These are phyloP conservation scores for Mycena venus DNA, from an alignment of 768 basidiomycete genomes.

Conservation along the genomic window DNA sequence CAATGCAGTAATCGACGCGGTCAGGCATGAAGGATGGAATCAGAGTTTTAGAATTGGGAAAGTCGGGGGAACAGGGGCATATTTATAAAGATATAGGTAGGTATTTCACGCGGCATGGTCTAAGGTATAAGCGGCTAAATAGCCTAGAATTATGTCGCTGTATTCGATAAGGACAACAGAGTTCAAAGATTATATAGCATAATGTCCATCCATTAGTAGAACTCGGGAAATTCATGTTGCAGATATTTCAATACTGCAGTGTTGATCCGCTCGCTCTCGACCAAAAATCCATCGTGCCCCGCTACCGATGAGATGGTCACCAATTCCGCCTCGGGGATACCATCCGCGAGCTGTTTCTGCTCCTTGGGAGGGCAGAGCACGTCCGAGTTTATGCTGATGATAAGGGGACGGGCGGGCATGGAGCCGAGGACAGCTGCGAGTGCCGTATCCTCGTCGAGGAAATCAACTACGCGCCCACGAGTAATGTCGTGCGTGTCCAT, in stretches of 20 bases:
- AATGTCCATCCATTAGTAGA: slow-evolving; percentile 64
- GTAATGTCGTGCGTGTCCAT: slow-evolving; percentile 95
- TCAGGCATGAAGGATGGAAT: no score
- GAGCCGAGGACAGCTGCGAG: slow-evolving; percentile 71
- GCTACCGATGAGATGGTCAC: slow-evolving; percentile 88
- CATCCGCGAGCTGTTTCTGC: slow-evolving; percentile 83
- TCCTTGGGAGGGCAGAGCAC: slow-evolving; percentile 94
- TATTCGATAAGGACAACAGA: no score
- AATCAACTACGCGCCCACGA: slow-evolving; percentile 61
- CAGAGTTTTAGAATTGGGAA: no score
- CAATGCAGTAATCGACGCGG: no score
- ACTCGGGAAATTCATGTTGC: slow-evolving; percentile 76
- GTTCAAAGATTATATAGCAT: no score
- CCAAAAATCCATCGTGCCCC: slow-evolving; percentile 96
- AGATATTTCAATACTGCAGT: slow-evolving; percentile 79
- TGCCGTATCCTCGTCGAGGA: slow-evolving; percentile 48
- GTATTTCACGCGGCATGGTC: no score
- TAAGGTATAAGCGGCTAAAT: no score
- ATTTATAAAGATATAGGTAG: no score
- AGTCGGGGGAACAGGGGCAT: no score
- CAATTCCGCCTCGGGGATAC: slow-evolving; percentile 84
- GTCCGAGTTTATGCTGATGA: slow-evolving; percentile 94
- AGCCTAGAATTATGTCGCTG: no score
- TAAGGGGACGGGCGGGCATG: slow-evolving; percentile 81
- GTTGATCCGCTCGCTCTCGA: slow-evolving; percentile 97